Conservation (phyloP, 139 green algal species). For the Chlorella ohadii region DNA sequence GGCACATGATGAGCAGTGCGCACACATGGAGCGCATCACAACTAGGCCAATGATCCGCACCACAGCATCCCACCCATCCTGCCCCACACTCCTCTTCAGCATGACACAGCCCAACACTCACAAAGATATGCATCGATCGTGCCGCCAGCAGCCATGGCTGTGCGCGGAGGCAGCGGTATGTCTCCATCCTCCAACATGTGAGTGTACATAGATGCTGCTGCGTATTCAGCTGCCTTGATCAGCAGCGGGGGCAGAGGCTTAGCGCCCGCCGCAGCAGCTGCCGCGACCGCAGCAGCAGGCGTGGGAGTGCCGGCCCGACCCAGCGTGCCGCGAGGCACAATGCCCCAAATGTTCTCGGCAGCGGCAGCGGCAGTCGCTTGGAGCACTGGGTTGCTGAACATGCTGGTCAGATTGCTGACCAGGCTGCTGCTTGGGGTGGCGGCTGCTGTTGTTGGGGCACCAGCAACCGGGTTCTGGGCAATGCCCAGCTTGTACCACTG, state of each 20-base stretch:
- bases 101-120: too few relatives aligned
- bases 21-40: too few relatives aligned
- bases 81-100: too few relatives aligned
- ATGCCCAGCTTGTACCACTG: conserved; percentile 11
- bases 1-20: too few relatives aligned
- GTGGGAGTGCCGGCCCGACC: not conserved
- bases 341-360: not conserved
- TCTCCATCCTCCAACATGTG: not conserved
- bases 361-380: not conserved
- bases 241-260: not conserved
- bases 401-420: not conserved
- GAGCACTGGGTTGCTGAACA: conserved; percentile 1
- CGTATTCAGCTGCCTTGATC: not conserved
- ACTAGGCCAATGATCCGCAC: too few relatives aligned
- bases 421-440: not conserved
- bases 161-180: not conserved
- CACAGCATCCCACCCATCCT: too few relatives aligned
- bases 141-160: not conserved
- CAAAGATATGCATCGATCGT: not conserved
- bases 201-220: not conserved
- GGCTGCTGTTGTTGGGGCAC: not conserved
- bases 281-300: not conserved
- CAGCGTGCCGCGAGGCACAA: not conserved
- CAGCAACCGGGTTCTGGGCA: not conserved
- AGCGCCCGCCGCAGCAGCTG: not conserved